Conservation (phyloP, 106 monocot species). For the Phalaenopsis equestris region DNA sequence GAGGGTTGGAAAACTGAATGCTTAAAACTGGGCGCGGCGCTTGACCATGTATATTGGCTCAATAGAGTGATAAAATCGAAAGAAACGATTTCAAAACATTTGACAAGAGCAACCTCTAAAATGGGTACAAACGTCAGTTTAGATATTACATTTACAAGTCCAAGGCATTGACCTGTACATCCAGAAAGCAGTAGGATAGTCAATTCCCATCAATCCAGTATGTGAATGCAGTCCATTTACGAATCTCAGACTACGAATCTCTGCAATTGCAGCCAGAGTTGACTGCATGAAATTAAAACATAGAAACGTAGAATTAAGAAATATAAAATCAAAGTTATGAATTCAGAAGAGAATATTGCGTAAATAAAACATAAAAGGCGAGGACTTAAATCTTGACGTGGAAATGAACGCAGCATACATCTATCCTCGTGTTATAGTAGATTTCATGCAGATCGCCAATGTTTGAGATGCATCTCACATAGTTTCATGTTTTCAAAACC, state of each 20-base stretch:
- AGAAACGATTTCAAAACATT: not conserved
- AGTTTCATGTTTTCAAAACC: not conserved
- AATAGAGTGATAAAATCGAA: not conserved
- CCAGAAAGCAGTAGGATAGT: slow-evolving; percentile 84
- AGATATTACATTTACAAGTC: not conserved
- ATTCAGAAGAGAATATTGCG: not conserved
- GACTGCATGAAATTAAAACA: slow-evolving; percentile 28
- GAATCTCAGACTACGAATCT: slow-evolving; percentile 86
- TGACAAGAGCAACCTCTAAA: not conserved
- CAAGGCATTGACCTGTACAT: slow-evolving; percentile 51
- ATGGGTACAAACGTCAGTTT: not conserved
- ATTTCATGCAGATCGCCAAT: too few relatives aligned
- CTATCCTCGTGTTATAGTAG: too few relatives aligned
- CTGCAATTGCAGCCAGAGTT: slow-evolving; percentile 72
- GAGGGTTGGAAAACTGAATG: not conserved
- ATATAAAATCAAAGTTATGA: not conserved
- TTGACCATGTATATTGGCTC: not conserved
- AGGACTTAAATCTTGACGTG: not conserved
- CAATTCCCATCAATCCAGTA: slow-evolving; percentile 92
- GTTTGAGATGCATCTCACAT: too few relatives aligned
- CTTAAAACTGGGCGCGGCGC: too few relatives aligned
- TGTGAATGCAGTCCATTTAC: slow-evolving; percentile 70
- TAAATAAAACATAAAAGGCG: not conserved
- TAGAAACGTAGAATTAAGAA: not conserved
- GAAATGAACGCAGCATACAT: not conserved